Conservation (phyloP, 2,329 filamentous ascomycete species). For the Colletotrichum simmondsii region DNA sequence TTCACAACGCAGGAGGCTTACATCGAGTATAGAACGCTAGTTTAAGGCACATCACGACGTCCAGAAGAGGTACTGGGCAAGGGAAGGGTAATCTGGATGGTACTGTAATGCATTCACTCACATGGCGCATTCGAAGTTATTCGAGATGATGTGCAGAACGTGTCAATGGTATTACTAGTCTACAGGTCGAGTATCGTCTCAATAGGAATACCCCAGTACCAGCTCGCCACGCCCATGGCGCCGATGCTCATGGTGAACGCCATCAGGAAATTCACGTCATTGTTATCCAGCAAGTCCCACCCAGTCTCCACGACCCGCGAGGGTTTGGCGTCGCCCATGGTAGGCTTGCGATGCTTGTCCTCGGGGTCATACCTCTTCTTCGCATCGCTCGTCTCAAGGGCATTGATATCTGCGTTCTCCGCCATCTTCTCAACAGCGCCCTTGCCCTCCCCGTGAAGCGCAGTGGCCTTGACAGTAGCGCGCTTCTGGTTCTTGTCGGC, state of each 20-base stretch:
- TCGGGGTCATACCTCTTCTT: slow-evolving; percentile 58
- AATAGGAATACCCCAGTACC: slow-evolving; percentile 69
- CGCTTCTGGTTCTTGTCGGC: slow-evolving; percentile 41
- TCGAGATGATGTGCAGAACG: not conserved
- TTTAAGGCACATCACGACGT: not conserved
- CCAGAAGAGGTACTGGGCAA: not conserved
- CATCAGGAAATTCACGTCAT: slow-evolving; percentile 95
- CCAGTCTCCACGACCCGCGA: slow-evolving; percentile 74
- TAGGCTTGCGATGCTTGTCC: slow-evolving; percentile 61
- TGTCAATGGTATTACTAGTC: not conserved
- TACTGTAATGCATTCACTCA: not conserved
- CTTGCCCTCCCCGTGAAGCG: slow-evolving; percentile 56
- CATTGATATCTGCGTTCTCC: slow-evolving; percentile 38
- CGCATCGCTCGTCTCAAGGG: slow-evolving; percentile 49
- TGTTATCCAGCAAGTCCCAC: slow-evolving; percentile 87
- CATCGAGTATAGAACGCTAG: too few relatives aligned
- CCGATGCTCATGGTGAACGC: slow-evolving; percentile 82
- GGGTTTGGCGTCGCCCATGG: slow-evolving; percentile 66
- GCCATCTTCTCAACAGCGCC: slow-evolving; percentile 51
- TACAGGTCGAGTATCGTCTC: slow-evolving; percentile 46
- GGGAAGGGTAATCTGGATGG: not conserved
- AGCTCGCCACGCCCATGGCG: slow-evolving; percentile 74
- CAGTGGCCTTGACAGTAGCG: slow-evolving; percentile 51
- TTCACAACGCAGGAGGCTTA: too few relatives aligned
- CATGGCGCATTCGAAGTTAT: not conserved